Conservation (phyloP, 73 alveolate species). For the Tetrahymena thermophila region DNA sequence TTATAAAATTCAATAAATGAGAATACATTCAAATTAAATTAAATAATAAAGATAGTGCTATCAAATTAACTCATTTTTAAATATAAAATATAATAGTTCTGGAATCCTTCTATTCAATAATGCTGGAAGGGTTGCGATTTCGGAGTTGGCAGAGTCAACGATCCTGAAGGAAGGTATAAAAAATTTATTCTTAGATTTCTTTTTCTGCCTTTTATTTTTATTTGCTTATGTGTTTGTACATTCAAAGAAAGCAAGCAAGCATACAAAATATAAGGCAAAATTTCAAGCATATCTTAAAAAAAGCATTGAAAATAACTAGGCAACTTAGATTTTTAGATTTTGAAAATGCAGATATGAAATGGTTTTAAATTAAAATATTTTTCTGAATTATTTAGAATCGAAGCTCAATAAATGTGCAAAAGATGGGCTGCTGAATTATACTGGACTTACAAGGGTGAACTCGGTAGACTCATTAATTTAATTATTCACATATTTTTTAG, state of each 20-base stretch:
- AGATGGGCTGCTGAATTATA: conserved; percentile 66
- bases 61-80: not conserved
- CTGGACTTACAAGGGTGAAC: conserved; percentile 47
- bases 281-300: not conserved
- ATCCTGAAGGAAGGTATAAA: conserved; percentile 43
- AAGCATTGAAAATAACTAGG: not conserved
- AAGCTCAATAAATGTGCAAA: conserved; percentile 85
- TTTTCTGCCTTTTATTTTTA: not conserved
- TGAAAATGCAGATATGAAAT: not conserved
- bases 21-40: no score
- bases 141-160: conserved; percentile 72
- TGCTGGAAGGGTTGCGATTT: conserved; percentile 87
- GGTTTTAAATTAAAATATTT: not conserved
- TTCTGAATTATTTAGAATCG: conserved; percentile 10
- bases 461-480: conserved; percentile 25
- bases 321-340: not conserved
- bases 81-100: not conserved
- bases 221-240: not conserved
- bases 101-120: conserved; percentile 36
- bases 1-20: not conserved
- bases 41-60: not conserved
- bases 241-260: not conserved
- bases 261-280: not conserved
- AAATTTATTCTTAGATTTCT: not conserved
- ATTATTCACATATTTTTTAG: not conserved